Percentiles rank a stretch among this genome's conserved stretches.
Conservation (phyloP, 2,329 filamentous ascomycete genomes). For the Aspergillus glaucus region DNA sequence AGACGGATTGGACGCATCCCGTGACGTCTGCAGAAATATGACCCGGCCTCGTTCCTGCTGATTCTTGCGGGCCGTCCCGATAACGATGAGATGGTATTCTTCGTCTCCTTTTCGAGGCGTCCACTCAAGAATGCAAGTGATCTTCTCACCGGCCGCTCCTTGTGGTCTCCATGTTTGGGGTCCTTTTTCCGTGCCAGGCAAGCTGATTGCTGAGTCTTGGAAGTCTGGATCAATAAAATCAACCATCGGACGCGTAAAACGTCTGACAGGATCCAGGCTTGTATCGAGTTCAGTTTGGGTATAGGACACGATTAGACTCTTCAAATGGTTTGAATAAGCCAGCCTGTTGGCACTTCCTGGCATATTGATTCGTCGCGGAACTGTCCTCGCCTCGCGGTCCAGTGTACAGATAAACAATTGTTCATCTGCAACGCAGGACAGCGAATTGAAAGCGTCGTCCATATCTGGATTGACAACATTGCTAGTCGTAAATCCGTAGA, state of each 20-base stretch:
- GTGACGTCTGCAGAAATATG: slow-evolving; percentile 32
- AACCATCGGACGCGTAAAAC: slow-evolving; percentile 28
- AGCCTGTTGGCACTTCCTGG: slow-evolving; percentile 39
- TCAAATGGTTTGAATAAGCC: slow-evolving; percentile 40
- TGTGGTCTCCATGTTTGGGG: slow-evolving; percentile 20
- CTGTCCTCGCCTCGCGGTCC: slow-evolving; percentile 34
- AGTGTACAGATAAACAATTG: slow-evolving; percentile 45
- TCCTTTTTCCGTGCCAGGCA: slow-evolving; percentile 4
- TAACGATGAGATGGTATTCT: slow-evolving; percentile 35
- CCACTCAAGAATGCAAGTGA: slow-evolving; percentile 39
- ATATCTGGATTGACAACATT: slow-evolving; percentile 16
- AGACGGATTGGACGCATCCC: slow-evolving; percentile 17
- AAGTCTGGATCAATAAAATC: slow-evolving; percentile 36
- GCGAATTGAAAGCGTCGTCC: slow-evolving; percentile 32
- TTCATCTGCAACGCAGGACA: slow-evolving; percentile 44
- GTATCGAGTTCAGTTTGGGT: slow-evolving; percentile 21
- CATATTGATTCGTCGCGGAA: slow-evolving; percentile 35
- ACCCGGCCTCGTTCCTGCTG: slow-evolving; percentile 29
- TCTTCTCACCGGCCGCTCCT: slow-evolving; percentile 33
- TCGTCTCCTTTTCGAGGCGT: slow-evolving; percentile 28
- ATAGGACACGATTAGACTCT: slow-evolving; percentile 47
- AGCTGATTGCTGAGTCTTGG: slow-evolving; percentile 15
- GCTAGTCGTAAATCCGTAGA: slow-evolving; percentile 32
- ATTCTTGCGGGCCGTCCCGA: slow-evolving; percentile 32
- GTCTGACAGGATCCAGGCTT: slow-evolving; percentile 22